phyloP scores from a whole-genome alignment of 192 early-diverging fungal genomes.

The Linnemannia elongata region DNA sequence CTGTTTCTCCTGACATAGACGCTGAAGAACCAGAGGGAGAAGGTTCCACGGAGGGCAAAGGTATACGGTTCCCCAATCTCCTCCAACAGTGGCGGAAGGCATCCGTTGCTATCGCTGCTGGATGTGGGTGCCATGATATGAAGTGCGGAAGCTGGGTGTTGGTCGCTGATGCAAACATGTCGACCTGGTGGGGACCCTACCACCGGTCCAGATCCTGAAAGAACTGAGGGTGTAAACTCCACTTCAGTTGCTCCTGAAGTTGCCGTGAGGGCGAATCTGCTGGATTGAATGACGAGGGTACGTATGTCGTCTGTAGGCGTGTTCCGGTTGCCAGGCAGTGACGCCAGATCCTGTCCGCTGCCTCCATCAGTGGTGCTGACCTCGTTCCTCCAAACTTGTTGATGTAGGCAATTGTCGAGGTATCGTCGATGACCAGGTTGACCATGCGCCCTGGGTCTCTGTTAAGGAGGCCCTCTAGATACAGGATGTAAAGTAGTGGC shows the following conservation, averaged over 20 bases:
- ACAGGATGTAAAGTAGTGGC: no score
- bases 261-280: slow-evolving; percentile 35
- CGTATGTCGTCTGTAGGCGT: neutral
- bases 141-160: slow-evolving; percentile 17
- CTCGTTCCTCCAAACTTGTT: slow-evolving; percentile 40
- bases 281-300: slow-evolving; percentile 28
- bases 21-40: slow-evolving; percentile 16
- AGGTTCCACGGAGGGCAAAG: slow-evolving; percentile 37
- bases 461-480: no score
- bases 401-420: slow-evolving; percentile 32
- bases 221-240: slow-evolving; percentile 3
- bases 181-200: slow-evolving; percentile 20
- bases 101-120: neutral
- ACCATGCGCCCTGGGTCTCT: slow-evolving; percentile 18
- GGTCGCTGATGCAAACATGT: slow-evolving; percentile 24
- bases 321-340: slow-evolving; percentile 18
- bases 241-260: slow-evolving; percentile 26
- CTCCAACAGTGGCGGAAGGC: slow-evolving; percentile 13
- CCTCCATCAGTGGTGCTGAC: slow-evolving; percentile 18
- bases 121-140: slow-evolving; percentile 33
- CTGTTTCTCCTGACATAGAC: neutral
- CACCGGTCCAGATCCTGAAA: neutral
- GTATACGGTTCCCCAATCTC: slow-evolving; percentile 12
- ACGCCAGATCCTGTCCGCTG: slow-evolving; percentile 1
- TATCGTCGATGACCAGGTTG: slow-evolving; percentile 33